These are phyloP conservation scores for Calonectria crousiana DNA, from an alignment of 2,329 filamentous ascomycete species.

Conservation along the genomic window DNA sequence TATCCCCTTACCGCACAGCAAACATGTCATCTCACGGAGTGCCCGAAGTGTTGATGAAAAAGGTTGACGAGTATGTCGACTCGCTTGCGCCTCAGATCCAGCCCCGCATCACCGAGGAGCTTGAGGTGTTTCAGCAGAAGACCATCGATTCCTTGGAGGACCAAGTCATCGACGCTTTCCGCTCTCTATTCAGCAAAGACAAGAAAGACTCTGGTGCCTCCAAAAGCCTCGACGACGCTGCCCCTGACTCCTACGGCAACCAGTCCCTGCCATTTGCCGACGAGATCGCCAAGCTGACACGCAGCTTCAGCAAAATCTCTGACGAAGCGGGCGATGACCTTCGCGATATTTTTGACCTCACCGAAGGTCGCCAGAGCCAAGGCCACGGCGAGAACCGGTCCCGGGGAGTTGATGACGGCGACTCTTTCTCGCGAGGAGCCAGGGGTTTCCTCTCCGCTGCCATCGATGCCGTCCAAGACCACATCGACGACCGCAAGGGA, in stretches of 20 bases:
- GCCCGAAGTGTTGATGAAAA: conserved; percentile 57
- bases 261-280: conserved; percentile 59
- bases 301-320: conserved; percentile 54
- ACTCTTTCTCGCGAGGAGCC: conserved; percentile 46
- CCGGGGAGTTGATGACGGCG: conserved; percentile 40
- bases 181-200: conserved; percentile 56
- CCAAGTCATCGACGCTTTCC: conserved; percentile 59
- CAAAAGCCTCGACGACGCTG: conserved; percentile 46
- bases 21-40: conserved; percentile 53
- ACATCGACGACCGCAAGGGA: conserved; percentile 49
- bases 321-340: conserved; percentile 57
- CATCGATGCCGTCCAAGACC: conserved; percentile 56
- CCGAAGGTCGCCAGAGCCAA: conserved; percentile 46
- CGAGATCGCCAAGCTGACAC: conserved; percentile 57
- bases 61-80: conserved; percentile 61
- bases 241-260: conserved; percentile 56
- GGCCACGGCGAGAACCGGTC: conserved; percentile 40
- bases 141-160: conserved; percentile 60
- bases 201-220: conserved; percentile 30
- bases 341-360: conserved; percentile 58
- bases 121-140: conserved; percentile 57
- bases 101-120: conserved; percentile 58
- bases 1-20: neutral
- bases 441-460: conserved; percentile 57
- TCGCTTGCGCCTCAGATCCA: conserved; percentile 60